A percentile compares a stretch with the other conserved stretches of the same genome.
These are phyloP conservation scores for Aspergillus baeticus DNA, from an alignment of 495 filamentous ascomycete genomes.

Conservation along the genomic window DNA sequence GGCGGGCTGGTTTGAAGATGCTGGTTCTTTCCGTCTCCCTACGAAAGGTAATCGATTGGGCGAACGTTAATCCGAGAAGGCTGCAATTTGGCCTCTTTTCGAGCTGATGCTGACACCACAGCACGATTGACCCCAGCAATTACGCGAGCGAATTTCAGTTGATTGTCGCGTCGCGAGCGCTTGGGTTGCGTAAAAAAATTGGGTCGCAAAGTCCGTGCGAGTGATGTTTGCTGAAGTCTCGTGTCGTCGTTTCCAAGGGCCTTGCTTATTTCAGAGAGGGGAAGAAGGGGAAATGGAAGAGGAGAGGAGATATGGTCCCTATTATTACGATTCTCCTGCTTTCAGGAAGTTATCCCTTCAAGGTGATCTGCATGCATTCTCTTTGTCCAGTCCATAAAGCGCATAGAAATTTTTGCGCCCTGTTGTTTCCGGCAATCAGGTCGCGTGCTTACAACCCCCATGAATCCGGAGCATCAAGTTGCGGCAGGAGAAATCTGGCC, in stretches of 20 bases:
- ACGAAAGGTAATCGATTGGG: slow-evolving; percentile 18
- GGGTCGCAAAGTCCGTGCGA: neutral
- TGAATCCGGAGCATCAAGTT: too few species aligned
- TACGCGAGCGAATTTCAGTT: neutral
- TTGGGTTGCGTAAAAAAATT: neutral
- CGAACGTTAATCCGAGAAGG: slow-evolving; percentile 27
- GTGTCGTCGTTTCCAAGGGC: neutral
- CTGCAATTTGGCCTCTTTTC: slow-evolving; percentile 2
- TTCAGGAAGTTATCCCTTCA: slow-evolving; percentile 9
- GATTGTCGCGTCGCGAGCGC: neutral
- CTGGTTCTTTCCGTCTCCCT: slow-evolving; percentile 23
- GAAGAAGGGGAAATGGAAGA: neutral
- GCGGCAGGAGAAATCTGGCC: neutral
- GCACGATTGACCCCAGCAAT: neutral
- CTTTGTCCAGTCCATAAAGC: slow-evolving; percentile 1
- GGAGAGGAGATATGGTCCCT: neutral
- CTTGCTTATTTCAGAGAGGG: neutral
- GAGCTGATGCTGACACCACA: neutral
- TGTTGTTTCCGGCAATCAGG: slow-evolving; percentile 16
- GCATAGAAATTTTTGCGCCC: neutral
- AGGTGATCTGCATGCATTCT: slow-evolving; percentile 5
- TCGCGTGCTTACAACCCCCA: slow-evolving; percentile 4
- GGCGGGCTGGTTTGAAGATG: slow-evolving; percentile 6
- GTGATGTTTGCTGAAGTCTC: too few species aligned
- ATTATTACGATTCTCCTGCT: slow-evolving; percentile 6